Base-by-base conservation (phyloP, 2,329 filamentous ascomycete genomes). In the Colletotrichum aenigma region DNA sequence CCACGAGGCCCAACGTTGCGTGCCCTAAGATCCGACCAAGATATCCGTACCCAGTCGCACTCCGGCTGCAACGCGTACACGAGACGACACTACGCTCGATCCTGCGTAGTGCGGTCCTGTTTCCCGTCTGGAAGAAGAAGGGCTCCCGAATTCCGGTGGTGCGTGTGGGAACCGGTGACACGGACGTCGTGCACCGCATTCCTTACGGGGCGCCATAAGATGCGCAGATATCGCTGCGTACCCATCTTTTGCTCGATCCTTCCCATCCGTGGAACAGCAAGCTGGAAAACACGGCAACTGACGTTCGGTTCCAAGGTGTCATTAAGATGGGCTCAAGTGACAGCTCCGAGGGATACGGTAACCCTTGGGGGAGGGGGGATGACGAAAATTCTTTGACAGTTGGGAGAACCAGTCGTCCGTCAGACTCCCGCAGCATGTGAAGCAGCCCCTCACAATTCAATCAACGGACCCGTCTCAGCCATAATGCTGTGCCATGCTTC, bases 201-300 rank as follows among this genome's bases (percentile, higher is more conserved):
- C 32, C 36, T 34, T 43, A 52, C 66, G 55, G 64, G 38, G 28
- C 58, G 43, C 58, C 70, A 67, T 73, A 75, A 67, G 62, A 75
- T 73, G 48, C 32, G 64, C 73, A 73, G 43, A 62, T 75, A 75
- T 73, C 34, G 30, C 16, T 8, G 21, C 21, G 58, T 58, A 73
- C 68, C 70, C 73, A 73, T 75, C 64, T 36, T 13, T 21, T 10
- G 36, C 48, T 48, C 43, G 7, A 48, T 1, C 26, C 8, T 26
- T 30, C 18, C 24, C 32, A 21, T 30, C 32, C 55, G 24, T 28
- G 15, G 36, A 58, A 8, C 48, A 7, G 34, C 43, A 12, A 48
- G 36, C 55, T 64, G 62, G 64, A 68, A 62, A 58, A 67, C 8
- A 67, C 70, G 62, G 69, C 70, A 73, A 61, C 30, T 38, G 36